These are phyloP conservation scores for Pisolithus sp. DNA, from an alignment of 768 basidiomycete genomes.

Conservation along the genomic window DNA sequence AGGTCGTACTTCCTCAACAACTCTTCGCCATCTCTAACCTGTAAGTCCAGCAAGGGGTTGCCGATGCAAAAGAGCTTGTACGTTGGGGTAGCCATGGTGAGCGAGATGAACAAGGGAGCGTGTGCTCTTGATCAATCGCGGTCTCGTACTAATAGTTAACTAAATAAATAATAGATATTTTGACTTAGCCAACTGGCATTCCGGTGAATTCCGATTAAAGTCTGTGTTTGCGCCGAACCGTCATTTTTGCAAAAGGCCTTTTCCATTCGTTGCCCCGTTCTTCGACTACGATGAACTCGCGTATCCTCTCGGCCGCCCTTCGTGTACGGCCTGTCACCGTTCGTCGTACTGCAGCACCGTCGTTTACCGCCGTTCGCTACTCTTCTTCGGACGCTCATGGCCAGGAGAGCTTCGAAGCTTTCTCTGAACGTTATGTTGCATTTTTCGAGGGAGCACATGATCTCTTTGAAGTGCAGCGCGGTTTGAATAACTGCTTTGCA, in stretches of 20 bases:
- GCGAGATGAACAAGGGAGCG: background rate
- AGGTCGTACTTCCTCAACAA: conserved; percentile 86
- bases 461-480: conserved; percentile 97
- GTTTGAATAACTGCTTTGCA: conserved; percentile 98
- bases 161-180: background rate
- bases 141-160: background rate
- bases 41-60: conserved; percentile 95
- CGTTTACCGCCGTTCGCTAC: conserved; percentile 33
- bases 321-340: conserved; percentile 50
- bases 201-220: background rate
- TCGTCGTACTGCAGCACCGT: conserved; percentile 37
- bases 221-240: background rate
- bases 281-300: background rate
- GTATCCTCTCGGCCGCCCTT: background rate
- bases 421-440: conserved; percentile 86
- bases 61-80: conserved; percentile 85
- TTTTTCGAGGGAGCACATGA: conserved; percentile 94
- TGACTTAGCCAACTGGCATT: background rate
- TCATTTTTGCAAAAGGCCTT: background rate
- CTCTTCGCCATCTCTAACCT: conserved; percentile 78
- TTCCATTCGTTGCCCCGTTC: background rate
- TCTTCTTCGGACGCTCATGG: conserved; percentile 57
- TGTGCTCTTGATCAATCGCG: background rate
- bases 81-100: conserved; percentile 37
- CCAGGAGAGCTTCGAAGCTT: conserved; percentile 90